A percentile compares a stretch with the other conserved stretches of the same genome.
phyloP scores from a whole-genome alignment of 2,329 filamentous ascomycete genomes.

The Fusarium aywerte region DNA sequence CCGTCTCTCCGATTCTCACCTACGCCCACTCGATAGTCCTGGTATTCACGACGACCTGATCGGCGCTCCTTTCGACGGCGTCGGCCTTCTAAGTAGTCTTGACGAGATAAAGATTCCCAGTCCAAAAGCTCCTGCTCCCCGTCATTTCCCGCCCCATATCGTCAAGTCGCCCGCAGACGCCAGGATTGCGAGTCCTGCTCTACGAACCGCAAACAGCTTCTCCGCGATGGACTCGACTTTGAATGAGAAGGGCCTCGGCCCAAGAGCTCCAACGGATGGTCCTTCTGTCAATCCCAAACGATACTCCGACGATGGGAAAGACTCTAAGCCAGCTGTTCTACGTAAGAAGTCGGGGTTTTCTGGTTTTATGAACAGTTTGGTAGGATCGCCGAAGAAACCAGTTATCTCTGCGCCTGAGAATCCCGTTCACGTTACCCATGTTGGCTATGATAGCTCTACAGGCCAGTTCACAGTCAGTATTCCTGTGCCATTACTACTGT shows the following conservation, averaged over 20 bases:
- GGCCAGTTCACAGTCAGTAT: conserved; percentile 90
- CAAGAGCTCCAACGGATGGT: conserved; percentile 55
- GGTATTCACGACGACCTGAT: conserved; percentile 65
- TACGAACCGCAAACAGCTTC: conserved; percentile 72
- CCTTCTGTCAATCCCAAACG: conserved; percentile 70
- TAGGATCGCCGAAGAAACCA: conserved; percentile 87
- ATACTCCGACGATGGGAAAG: conserved; percentile 80
- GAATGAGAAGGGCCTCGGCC: conserved; percentile 52
- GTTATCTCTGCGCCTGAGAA: conserved; percentile 98
- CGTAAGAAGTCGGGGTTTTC: conserved; percentile 92
- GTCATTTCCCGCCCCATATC: conserved; percentile 49
- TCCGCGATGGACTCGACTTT: conserved; percentile 53
- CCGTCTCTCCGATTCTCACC: conserved; percentile 46
- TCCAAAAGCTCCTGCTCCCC: conserved; percentile 46
- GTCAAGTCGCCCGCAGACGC: conserved; percentile 65
- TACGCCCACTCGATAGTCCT: conserved; percentile 42
- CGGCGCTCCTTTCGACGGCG: conserved; percentile 73
- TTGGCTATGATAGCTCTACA: conserved; percentile 95
- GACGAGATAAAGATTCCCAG: conserved; percentile 60
- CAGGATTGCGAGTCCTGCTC: conserved; percentile 61
- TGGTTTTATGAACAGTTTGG: conserved; percentile 83
- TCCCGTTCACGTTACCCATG: conserved; percentile 96
- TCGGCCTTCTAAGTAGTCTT: conserved; percentile 69
- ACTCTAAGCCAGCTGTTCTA: conserved; percentile 68
- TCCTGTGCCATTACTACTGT: conserved; percentile 16